These are phyloP conservation scores for Corylus heterophylla DNA, from an alignment of 306 rosid genomes.

Conservation along the genomic window DNA sequence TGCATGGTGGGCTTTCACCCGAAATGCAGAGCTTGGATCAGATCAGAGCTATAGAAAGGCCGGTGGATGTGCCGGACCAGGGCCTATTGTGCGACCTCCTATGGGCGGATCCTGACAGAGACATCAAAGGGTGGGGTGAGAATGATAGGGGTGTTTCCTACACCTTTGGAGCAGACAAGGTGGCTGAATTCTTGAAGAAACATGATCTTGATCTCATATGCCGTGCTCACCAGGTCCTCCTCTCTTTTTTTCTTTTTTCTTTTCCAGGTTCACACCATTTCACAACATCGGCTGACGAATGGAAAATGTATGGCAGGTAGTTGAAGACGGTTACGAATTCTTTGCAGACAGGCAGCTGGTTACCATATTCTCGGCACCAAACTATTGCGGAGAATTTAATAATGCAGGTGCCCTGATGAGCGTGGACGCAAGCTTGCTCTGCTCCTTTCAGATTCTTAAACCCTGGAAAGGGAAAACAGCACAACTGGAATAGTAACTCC, in stretches of 20 bases:
- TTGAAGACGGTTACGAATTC: slow-evolving; percentile 92
- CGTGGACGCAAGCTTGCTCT: slow-evolving; percentile 71
- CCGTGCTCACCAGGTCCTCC: slow-evolving; percentile 78
- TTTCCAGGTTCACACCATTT: neutral
- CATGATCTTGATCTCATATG: slow-evolving; percentile 83
- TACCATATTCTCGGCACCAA: slow-evolving; percentile 88
- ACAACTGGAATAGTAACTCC: neutral
- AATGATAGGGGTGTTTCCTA: slow-evolving; percentile 91
- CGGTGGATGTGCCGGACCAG: slow-evolving; percentile 85
- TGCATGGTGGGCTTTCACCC: slow-evolving; percentile 95
- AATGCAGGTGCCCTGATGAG: slow-evolving; percentile 92
- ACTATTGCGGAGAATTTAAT: slow-evolving; percentile 93
- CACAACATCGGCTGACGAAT: neutral
- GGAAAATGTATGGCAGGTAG: slow-evolving; percentile 50
- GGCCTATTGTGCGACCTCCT: slow-evolving; percentile 86
- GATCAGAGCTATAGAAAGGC: slow-evolving; percentile 68
- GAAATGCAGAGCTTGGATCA: slow-evolving; percentile 61
- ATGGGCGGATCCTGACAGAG: slow-evolving; percentile 85
- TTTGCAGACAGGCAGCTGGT: slow-evolving; percentile 88
- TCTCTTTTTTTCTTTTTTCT: neutral
- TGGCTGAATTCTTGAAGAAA: slow-evolving; percentile 73
- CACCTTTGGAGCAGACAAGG: slow-evolving; percentile 83
- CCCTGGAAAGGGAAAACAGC: slow-evolving; percentile 45
- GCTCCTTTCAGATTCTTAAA: slow-evolving; percentile 88
- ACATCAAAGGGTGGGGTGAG: slow-evolving; percentile 84